Percentiles rank a stretch among this genome's conserved stretches.
phyloP scores from a whole-genome alignment of 805 yeast genomes.

The Candida orba region DNA sequence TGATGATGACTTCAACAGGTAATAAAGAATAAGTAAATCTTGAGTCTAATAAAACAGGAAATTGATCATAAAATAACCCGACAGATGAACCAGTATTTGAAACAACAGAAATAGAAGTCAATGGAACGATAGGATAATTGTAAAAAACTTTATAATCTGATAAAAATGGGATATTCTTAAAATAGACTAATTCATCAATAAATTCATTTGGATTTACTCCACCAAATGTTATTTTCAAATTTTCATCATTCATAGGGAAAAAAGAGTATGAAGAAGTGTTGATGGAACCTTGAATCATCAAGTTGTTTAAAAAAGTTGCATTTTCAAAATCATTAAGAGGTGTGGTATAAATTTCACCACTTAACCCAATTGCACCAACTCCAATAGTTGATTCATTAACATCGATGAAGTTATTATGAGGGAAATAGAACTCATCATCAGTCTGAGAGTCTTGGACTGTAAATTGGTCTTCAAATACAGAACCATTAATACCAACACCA shows the following conservation, averaged over 20 bases:
- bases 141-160: no score
- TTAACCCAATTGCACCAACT: conserved; percentile 40
- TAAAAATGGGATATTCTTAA: conserved; percentile 41
- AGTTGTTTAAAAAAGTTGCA: conserved; percentile 25
- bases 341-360: not conserved
- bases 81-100: conserved; percentile 28
- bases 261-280: conserved; percentile 38
- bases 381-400: conserved; percentile 30
- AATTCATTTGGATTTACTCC: conserved; percentile 43
- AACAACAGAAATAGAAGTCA: conserved; percentile 38
- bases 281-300: conserved; percentile 27
- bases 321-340: not conserved
- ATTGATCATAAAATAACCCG: not conserved
- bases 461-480: conserved; percentile 11
- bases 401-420: conserved; percentile 28
- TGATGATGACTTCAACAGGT: conserved; percentile 50
- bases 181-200: conserved; percentile 41
- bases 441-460: not conserved
- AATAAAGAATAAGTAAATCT: conserved; percentile 41
- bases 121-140: conserved; percentile 40
- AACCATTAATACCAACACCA: conserved; percentile 15
- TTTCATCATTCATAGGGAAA: conserved; percentile 20
- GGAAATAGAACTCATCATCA: conserved; percentile 11
- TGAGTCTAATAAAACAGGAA: conserved; percentile 54
- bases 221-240: conserved; percentile 45